These are phyloP conservation scores for Parmelia sp. DNA, from an alignment of 495 filamentous ascomycete species.

Conservation along the genomic window DNA sequence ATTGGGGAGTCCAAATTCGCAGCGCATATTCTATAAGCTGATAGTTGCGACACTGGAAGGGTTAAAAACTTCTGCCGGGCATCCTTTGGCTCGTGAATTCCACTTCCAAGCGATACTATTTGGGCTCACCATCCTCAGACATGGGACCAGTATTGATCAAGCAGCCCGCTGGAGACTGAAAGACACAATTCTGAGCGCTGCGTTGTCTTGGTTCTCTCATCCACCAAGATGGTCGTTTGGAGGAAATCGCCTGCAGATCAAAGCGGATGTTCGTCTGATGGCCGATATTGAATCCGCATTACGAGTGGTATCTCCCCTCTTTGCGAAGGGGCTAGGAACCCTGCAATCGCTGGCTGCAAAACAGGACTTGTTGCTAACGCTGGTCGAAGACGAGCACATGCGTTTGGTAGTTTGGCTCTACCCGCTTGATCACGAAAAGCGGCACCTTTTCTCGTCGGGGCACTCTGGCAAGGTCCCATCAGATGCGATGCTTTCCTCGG, in stretches of 20 bases:
- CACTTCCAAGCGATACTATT: constrained; percentile 84
- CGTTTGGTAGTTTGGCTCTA: constrained; percentile 86
- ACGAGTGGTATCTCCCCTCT: constrained; percentile 49
- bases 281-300: constrained; percentile 65
- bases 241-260: constrained; percentile 85
- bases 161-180: constrained; percentile 69
- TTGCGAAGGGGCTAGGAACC: constrained; percentile 44
- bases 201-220: constrained; percentile 78
- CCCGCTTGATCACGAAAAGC: constrained; percentile 65
- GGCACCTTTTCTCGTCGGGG: constrained; percentile 44
- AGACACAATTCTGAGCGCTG: constrained; percentile 78
- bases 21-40: constrained; percentile 71
- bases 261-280: constrained; percentile 80
- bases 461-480: constrained; percentile 38
- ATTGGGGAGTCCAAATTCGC: constrained; percentile 69
- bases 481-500: constrained; percentile 52
- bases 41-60: constrained; percentile 67
- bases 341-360: constrained; percentile 65
- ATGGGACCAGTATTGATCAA: constrained; percentile 56
- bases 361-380: constrained; percentile 67
- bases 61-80: constrained; percentile 60
- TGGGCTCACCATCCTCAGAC: constrained; percentile 65
- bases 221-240: constrained; percentile 90
- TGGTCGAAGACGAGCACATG: constrained; percentile 79
- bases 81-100: constrained; percentile 84